Conservation (phyloP, 106 monocot genomes). For the Apostasia shenzhenica region DNA sequence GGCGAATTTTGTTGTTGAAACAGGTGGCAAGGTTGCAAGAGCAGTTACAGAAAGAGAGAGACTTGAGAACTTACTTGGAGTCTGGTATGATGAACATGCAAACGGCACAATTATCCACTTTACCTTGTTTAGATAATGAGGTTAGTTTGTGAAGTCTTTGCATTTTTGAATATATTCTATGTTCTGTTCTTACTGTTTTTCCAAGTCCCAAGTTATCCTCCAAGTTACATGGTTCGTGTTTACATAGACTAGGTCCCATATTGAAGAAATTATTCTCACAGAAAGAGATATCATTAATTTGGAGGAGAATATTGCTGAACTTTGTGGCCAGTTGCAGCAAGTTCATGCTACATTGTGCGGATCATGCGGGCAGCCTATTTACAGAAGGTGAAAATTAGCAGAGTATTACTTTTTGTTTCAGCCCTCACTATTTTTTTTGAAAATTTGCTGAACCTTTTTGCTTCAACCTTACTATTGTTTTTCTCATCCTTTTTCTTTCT, state of each 20-base stretch:
- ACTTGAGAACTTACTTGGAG: conserved; percentile 55
- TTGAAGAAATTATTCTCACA: conserved; percentile 62
- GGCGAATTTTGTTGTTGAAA: conserved; percentile 3
- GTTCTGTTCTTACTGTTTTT: neutral
- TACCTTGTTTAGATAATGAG: conserved; percentile 43
- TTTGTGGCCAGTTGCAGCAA: conserved; percentile 42
- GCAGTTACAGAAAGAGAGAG: conserved; percentile 72
- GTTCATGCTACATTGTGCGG: conserved; percentile 26
- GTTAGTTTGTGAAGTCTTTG: conserved; percentile 18
- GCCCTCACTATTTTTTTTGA: no score
- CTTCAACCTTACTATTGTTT: no score
- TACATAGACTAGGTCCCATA: conserved; percentile 53
- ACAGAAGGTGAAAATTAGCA: conserved; percentile 3
- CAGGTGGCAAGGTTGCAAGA: conserved; percentile 62
- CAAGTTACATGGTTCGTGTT: conserved; percentile 4
- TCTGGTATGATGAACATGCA: conserved; percentile 49
- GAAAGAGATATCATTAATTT: conserved; percentile 69
- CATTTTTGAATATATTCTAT: neutral
- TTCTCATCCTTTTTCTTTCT: no score
- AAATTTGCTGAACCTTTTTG: no score
- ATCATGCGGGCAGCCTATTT: conserved; percentile 35
- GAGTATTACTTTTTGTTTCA: conserved; percentile 13
- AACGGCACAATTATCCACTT: conserved; percentile 26
- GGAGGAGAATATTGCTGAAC: conserved; percentile 57
- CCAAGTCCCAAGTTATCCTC: neutral